phyloP scores from a whole-genome alignment of 208 protist genomes.

The Crithidia expoeki region DNA sequence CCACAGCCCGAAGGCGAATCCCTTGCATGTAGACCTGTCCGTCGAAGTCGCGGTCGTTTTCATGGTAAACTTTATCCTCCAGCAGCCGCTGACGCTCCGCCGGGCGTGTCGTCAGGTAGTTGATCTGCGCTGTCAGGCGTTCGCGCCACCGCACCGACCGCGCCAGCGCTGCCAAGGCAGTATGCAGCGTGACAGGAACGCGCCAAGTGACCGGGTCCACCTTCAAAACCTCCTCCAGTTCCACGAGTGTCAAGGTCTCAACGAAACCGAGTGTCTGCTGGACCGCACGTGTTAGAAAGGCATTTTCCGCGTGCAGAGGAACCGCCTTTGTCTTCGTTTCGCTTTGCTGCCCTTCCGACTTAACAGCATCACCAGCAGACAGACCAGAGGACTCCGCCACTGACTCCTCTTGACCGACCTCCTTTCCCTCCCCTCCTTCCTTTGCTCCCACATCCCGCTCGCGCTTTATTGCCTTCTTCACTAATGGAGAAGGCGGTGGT shows the following conservation, averaged over 20 bases:
- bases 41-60: conserved; percentile 22
- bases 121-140: conserved; percentile 21
- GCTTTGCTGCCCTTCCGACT: no score
- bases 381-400: conserved; percentile 7
- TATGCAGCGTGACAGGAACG: conserved; percentile 31
- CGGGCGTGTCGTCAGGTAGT: neutral
- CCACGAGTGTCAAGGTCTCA: conserved; percentile 15
- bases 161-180: conserved; percentile 24
- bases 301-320: neutral
- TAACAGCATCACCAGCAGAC: no score
- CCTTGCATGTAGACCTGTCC: conserved; percentile 28
- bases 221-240: conserved; percentile 24
- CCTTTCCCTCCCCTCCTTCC: neutral
- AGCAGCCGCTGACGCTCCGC: conserved; percentile 21
- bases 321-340: no score
- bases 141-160: conserved; percentile 33
- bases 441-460: neutral
- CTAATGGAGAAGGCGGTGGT: neutral
- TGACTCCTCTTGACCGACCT: conserved; percentile 3
- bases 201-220: conserved; percentile 10
- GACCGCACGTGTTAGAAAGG: neutral
- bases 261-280: conserved; percentile 20
- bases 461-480: conserved; percentile 1
- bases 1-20: conserved; percentile 36
- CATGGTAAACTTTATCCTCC: conserved; percentile 23